Percentiles rank a stretch among this genome's conserved stretches.
phyloP scores from a whole-genome alignment of 2,329 filamentous ascomycete genomes.

The Microthyrium microscopicum region DNA sequence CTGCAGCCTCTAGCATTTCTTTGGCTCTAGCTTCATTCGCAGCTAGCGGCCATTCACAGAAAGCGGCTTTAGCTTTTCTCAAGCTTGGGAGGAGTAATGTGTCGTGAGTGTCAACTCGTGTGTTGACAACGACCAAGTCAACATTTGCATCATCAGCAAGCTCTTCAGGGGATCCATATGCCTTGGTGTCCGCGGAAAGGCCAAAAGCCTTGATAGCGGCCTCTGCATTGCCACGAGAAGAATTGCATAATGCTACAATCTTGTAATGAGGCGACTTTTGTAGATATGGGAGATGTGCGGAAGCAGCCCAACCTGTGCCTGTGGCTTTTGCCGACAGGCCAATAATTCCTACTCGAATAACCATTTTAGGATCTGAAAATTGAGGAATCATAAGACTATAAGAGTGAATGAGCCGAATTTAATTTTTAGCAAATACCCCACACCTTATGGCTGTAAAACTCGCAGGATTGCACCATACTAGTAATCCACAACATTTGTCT shows the following conservation, averaged over 20 bases:
- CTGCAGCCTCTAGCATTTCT: slow-evolving; percentile 26
- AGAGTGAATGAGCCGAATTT: too few species aligned
- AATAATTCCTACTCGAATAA: slow-evolving; percentile 4
- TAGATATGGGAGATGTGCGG: slow-evolving; percentile 23
- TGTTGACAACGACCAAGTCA: slow-evolving; percentile 30
- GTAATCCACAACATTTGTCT: too few species aligned
- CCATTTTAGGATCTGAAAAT: background rate
- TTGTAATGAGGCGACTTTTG: slow-evolving; percentile 22
- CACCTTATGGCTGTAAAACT: too few species aligned
- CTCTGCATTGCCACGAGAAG: slow-evolving; percentile 24
- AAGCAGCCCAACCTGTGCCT: slow-evolving; percentile 4
- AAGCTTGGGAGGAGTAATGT: slow-evolving; percentile 25
- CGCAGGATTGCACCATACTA: too few species aligned
- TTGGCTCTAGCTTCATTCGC: slow-evolving; percentile 24
- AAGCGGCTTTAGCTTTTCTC: slow-evolving; percentile 30
- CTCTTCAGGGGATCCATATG: slow-evolving; percentile 26
- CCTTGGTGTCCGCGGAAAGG: slow-evolving; percentile 23
- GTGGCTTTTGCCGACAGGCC: slow-evolving; percentile 2
- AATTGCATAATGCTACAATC: slow-evolving; percentile 35
- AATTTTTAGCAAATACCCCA: too few species aligned
- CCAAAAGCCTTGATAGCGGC: slow-evolving; percentile 25
- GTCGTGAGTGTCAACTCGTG: slow-evolving; percentile 28
- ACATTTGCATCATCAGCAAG: slow-evolving; percentile 30
- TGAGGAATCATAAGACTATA: background rate
- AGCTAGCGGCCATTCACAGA: slow-evolving; percentile 34